A percentile compares a stretch with the other conserved stretches of the same genome.
phyloP scores from a whole-genome alignment of 345 rosid species.

The Eucalyptus erythrocorys region DNA sequence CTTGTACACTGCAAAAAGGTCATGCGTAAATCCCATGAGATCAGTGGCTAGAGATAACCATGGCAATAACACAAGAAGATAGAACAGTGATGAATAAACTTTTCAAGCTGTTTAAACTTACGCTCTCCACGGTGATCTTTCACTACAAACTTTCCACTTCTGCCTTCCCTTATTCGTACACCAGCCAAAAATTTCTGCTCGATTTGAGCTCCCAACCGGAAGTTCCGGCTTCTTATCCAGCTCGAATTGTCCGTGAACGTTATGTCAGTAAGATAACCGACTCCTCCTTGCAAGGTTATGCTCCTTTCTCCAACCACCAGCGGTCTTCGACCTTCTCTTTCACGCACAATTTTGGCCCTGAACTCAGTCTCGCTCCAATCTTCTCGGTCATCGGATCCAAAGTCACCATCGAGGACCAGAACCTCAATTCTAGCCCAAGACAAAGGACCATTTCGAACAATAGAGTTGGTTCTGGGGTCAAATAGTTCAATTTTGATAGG shows the following conservation, averaged over 20 bases:
- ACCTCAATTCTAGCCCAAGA: conserved; percentile 48
- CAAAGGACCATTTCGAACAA: conserved; percentile 24
- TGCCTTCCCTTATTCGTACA: conserved; percentile 42
- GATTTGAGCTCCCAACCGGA: conserved; percentile 59
- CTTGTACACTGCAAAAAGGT: conserved; percentile 35
- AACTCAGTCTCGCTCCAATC: conserved; percentile 38
- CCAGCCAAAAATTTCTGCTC: conserved; percentile 16
- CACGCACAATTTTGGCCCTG: conserved; percentile 23
- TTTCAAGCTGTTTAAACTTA: conserved; percentile 18
- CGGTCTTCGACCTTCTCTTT: conserved; percentile 65
- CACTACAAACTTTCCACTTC: conserved; percentile 52
- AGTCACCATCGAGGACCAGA: conserved; percentile 54
- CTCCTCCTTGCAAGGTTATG: conserved; percentile 32
- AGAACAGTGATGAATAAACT: neutral
- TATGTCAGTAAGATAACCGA: conserved; percentile 26
- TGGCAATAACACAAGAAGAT: neutral
- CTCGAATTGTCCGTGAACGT: conserved; percentile 72
- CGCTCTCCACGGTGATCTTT: conserved; percentile 88
- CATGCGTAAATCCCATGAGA: neutral
- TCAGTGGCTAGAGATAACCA: neutral
- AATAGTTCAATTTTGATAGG: conserved; percentile 28
- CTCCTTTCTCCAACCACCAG: conserved; percentile 50
- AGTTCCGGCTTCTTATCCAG: conserved; percentile 63
- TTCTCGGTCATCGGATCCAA: conserved; percentile 27
- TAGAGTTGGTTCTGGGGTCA: conserved; percentile 21